Percentiles rank a stretch among this genome's conserved stretches.
phyloP scores from a whole-genome alignment of 2,329 filamentous ascomycete species.

The Monilinia fructigena region DNA sequence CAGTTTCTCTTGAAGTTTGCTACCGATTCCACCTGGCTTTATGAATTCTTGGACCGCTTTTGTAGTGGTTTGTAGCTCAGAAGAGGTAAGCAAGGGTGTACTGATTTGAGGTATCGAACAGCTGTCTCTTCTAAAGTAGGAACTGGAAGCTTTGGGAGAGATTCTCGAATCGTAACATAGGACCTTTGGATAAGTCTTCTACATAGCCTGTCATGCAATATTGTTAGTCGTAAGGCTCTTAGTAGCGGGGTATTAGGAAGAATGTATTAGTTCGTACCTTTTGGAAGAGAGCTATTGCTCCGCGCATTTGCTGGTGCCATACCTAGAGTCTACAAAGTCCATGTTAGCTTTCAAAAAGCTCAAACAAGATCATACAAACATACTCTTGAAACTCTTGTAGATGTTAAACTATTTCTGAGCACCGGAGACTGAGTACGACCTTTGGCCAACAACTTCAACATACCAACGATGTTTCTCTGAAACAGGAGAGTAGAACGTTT shows the following conservation, averaged over 20 bases:
- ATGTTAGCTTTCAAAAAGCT: slow-evolving; percentile 26
- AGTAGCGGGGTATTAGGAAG: slow-evolving; percentile 23
- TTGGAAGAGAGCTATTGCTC: slow-evolving; percentile 57
- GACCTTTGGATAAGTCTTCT: slow-evolving; percentile 75
- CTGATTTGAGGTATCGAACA: slow-evolving; percentile 74
- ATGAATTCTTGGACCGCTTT: slow-evolving; percentile 87
- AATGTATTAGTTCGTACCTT: slow-evolving; percentile 43
- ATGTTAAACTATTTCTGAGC: slow-evolving; percentile 38
- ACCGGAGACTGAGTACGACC: slow-evolving; percentile 38
- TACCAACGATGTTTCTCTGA: slow-evolving; percentile 31
- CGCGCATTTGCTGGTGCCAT: slow-evolving; percentile 56
- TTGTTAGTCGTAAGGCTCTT: slow-evolving; percentile 15
- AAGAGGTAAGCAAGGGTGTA: slow-evolving; percentile 67
- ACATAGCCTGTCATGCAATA: slow-evolving; percentile 60
- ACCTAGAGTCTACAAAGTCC: slow-evolving; percentile 31
- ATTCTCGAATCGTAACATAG: slow-evolving; percentile 81
- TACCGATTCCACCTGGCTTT: slow-evolving; percentile 78
- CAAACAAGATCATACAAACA: neutral
- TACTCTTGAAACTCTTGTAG: slow-evolving; percentile 35
- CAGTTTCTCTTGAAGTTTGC: slow-evolving; percentile 84
- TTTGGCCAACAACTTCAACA: slow-evolving; percentile 41
- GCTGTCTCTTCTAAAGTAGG: slow-evolving; percentile 81
- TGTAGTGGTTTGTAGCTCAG: slow-evolving; percentile 70
- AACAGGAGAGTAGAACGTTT: slow-evolving; percentile 23
- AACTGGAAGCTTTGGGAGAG: slow-evolving; percentile 75